phyloP scores from a whole-genome alignment of 2,329 filamentous ascomycete species.

The Trichoderma citrinoviride region DNA sequence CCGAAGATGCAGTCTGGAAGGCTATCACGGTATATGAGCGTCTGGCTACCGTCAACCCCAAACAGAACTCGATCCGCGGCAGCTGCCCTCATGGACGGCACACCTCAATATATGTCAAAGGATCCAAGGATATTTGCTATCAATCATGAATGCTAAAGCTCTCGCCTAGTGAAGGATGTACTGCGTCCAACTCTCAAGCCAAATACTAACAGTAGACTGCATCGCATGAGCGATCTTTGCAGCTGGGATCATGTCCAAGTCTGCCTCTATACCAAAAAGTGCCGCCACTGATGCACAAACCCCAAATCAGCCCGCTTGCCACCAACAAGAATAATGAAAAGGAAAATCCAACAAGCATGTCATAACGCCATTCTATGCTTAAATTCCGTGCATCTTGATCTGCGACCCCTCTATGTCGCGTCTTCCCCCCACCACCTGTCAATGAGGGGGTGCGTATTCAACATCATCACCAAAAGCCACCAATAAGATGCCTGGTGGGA shows the following conservation, averaged over 20 bases:
- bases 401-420: not conserved
- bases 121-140: not conserved
- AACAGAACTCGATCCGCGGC: too few species aligned
- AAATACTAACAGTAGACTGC: not conserved
- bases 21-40: not conserved
- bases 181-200: not conserved
- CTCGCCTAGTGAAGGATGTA: not conserved
- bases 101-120: too few species aligned
- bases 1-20: conserved; percentile 15
- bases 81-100: too few species aligned
- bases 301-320: not conserved
- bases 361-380: conserved; percentile 20
- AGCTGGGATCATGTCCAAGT: not conserved
- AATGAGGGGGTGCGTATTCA: not conserved
- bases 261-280: not conserved
- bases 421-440: not conserved
- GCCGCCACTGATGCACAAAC: not conserved
- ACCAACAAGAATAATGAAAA: not conserved
- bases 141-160: not conserved
- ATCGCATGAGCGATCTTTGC: not conserved
- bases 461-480: conserved; percentile 9
- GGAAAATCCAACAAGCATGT: not conserved
- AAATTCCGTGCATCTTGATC: not conserved
- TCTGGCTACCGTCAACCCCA: too few species aligned
- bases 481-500: conserved; percentile 11